Evolutionary conservation across 768 basidiomycete genomes (phyloP), one percentile per base, ranked within the genome.

Genomic region (Hygrophoropsis aurantiaca): DNA sequence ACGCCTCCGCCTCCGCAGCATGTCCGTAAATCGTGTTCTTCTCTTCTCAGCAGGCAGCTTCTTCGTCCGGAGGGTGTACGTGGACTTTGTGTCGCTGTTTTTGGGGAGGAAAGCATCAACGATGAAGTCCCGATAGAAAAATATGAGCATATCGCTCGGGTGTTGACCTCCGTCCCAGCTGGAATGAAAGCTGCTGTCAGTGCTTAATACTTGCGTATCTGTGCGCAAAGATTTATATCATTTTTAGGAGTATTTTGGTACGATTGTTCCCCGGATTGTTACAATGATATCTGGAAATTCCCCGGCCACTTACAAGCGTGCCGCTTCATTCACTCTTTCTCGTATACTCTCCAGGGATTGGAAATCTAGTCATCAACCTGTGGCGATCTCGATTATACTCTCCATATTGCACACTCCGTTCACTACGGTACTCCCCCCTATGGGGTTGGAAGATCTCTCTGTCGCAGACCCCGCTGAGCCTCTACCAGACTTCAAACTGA

Each of bases 11-110:
- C 72, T 1, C 72, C 79, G 4, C 47, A 64, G 13, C 79, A 88
- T 57, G 75, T 81, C 26, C 75, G 76, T 33, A 85, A 75, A 56
- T 55, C 81, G 24, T 87, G 82, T 53, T 70, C 78, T 0, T 72
- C 73, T n/a, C 68, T 90, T 25, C 77, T 93, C 20, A 84, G 81
- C 53, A 74, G 77, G 47, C 88, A 90, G 58, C 65, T 93, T 9
- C 65, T 88, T 18, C 80, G 87, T 18, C 79, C 82, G 0, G 78
- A 81, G 19, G 91, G 91, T 1, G 73, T 92, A 1, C 73, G 71
- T 23, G 87, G 87, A 0, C 73, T 93, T 16, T 83, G 80, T 52
- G 72, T 75, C 9, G 85, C 86, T 9, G 69, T 90, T 1, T 84
- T 92, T 44, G 81, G 83, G 2, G 84, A 84, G 35, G 77, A 78